Percentiles rank a stretch among this genome's conserved stretches.
Evolutionary conservation across 352 stramenopile species (phyloP).

Genomic region (Elongisporangium prolatum): DNA sequence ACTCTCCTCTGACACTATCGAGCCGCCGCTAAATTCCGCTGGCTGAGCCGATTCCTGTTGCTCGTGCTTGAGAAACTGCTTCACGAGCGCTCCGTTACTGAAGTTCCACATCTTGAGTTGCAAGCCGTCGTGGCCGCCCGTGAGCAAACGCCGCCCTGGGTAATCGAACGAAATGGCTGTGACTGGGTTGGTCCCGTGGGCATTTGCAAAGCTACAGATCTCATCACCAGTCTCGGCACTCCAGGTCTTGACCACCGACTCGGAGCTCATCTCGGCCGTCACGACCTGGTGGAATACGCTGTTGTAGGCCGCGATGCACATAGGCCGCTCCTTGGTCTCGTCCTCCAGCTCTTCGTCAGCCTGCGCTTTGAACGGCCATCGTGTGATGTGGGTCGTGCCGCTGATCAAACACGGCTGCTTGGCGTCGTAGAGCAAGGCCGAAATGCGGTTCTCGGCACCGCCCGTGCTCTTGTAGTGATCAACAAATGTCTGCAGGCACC

Average conservation of each 20-base stretch:
- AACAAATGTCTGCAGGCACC: conserved; percentile 76
- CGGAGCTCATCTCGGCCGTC: conserved; percentile 64
- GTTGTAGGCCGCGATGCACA: conserved; percentile 72
- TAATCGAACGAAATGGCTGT: conserved; percentile 83
- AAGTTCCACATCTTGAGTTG: conserved; percentile 90
- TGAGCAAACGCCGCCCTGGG: conserved; percentile 71
- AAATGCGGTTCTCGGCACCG: conserved; percentile 60
- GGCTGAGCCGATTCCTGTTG: conserved; percentile 11
- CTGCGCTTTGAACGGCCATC: conserved; percentile 56
- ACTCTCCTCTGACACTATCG: background rate
- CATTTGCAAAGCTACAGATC: conserved; percentile 73
- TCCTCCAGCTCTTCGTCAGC: conserved; percentile 35
- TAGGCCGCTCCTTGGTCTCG: conserved; percentile 35
- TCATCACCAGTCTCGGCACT: conserved; percentile 81
- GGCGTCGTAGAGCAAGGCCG: conserved; percentile 54
- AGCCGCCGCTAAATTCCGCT: background rate
- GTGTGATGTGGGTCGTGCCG: conserved; percentile 61
- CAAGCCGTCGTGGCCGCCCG: conserved; percentile 70
- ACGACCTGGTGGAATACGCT: conserved; percentile 82
- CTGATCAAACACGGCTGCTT: conserved; percentile 67
- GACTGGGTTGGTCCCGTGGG: conserved; percentile 59
- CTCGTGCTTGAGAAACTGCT: conserved; percentile 76
- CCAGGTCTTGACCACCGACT: conserved; percentile 81
- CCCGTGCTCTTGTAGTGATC: conserved; percentile 50
- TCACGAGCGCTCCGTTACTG: conserved; percentile 81